phyloP scores from a whole-genome alignment of 371 early-diverging fungal species.

The Rhizopus sp. region DNA sequence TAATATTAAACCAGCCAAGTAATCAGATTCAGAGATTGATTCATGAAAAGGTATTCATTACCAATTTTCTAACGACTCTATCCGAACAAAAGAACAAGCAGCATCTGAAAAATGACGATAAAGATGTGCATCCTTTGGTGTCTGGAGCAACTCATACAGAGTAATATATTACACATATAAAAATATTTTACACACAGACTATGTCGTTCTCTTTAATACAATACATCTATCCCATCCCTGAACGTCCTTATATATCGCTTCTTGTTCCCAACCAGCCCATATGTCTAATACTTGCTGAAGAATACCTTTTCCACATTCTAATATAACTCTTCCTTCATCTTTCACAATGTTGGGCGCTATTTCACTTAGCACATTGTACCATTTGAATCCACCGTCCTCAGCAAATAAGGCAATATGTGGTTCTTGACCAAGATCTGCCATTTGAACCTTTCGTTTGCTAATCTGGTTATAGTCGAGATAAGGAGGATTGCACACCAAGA shows the following conservation, averaged over 20 bases:
- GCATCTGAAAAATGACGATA: too few relatives aligned
- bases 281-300: constrained; percentile 56
- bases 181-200: not conserved
- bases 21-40: constrained; percentile 17
- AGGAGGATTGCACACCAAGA: constrained; percentile 80
- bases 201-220: constrained; percentile 36
- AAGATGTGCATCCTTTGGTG: too few relatives aligned
- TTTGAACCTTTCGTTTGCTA: constrained; percentile 31
- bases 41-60: constrained; percentile 37
- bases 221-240: constrained; percentile 67
- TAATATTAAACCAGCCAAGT: constrained; percentile 11
- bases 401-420: constrained; percentile 70
- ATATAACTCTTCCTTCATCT: constrained; percentile 46
- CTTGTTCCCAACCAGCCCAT: constrained; percentile 54
- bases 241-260: constrained; percentile 44
- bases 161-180: too few relatives aligned
- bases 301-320: constrained; percentile 78
- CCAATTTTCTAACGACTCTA: constrained; percentile 15
- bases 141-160: too few relatives aligned
- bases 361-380: constrained; percentile 56
- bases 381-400: constrained; percentile 65
- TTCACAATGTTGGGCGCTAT: constrained; percentile 38
- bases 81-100: not conserved
- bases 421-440: constrained; percentile 55
- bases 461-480: constrained; percentile 55